These are phyloP conservation scores for Colletotrichum lini DNA, from an alignment of 2,329 filamentous ascomycete genomes.

Conservation along the genomic window DNA sequence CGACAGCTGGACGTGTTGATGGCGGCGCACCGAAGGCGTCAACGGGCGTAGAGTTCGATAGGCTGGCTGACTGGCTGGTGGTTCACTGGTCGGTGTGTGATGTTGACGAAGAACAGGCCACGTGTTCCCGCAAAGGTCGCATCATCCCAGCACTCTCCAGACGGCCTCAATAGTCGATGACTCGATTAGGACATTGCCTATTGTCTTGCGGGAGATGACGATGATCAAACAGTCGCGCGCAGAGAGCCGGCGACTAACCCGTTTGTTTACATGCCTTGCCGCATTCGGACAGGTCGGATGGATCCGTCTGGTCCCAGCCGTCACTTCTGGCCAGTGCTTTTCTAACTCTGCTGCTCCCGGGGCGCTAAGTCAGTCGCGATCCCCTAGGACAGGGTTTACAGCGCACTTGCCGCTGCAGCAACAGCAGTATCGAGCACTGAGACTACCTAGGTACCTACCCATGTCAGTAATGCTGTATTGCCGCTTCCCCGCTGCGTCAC, in stretches of 20 bases:
- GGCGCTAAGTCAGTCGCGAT: slow-evolving; percentile 33
- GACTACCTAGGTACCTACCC: slow-evolving; percentile 38
- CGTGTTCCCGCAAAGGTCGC: slow-evolving; percentile 7
- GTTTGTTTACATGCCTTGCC: slow-evolving; percentile 40
- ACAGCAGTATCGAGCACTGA: not conserved
- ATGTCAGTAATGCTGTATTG: slow-evolving; percentile 12
- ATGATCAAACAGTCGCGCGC: slow-evolving; percentile 26
- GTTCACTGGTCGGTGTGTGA: too few species aligned
- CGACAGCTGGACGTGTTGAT: slow-evolving; percentile 14
- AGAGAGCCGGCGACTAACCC: slow-evolving; percentile 28
- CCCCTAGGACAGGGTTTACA: slow-evolving; percentile 5
- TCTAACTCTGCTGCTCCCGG: slow-evolving; percentile 17
- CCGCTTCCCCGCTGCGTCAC: slow-evolving; percentile 9
- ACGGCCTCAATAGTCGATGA: not conserved
- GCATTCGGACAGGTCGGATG: slow-evolving; percentile 33
- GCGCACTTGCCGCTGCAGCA: slow-evolving; percentile 13
- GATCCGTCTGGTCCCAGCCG: not conserved
- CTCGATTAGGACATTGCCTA: not conserved
- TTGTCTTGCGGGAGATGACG: slow-evolving; percentile 23
- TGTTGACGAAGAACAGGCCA: not conserved
- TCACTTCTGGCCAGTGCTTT: slow-evolving; percentile 25
- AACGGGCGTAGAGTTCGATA: slow-evolving; percentile 4
- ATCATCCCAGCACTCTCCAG: slow-evolving; percentile 15
- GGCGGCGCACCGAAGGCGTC: not conserved
- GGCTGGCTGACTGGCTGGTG: too few species aligned